Conservation (phyloP, 768 basidiomycete species). For the Psilocybe cubensis region DNA sequence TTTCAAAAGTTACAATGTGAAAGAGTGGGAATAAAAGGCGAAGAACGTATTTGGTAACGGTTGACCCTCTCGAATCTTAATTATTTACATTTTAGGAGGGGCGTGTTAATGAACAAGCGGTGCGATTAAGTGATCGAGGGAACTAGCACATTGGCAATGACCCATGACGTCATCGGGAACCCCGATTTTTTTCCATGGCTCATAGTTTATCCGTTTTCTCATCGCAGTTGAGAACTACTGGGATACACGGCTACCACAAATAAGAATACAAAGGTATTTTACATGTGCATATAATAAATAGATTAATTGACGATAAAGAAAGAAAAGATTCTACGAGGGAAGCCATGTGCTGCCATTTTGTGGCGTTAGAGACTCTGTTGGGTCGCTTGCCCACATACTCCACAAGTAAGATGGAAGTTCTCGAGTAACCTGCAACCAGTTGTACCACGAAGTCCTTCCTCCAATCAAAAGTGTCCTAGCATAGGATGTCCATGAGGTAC, state of each 20-base stretch:
- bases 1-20: background rate
- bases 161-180: too few species aligned
- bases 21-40: background rate
- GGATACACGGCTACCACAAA: too few species aligned
- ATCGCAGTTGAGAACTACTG: too few species aligned
- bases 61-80: background rate
- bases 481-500: slow-evolving; percentile 26
- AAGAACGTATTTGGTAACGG: background rate
- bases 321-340: slow-evolving; percentile 15
- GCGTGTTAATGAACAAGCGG: background rate
- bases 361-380: background rate
- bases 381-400: slow-evolving; percentile 17
- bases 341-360: slow-evolving; percentile 14
- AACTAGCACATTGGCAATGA: background rate
- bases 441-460: slow-evolving; percentile 39
- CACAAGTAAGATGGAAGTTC: slow-evolving; percentile 20
- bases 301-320: background rate
- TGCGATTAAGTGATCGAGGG: background rate
- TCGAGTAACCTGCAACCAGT: slow-evolving; percentile 12
- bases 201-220: background rate
- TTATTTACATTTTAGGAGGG: background rate
- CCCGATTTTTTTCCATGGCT: background rate
- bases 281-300: background rate
- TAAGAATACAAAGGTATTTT: too few species aligned
- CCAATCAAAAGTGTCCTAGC: slow-evolving; percentile 16